These are phyloP conservation scores for Panus rudis DNA, from an alignment of 768 basidiomycete genomes.

Conservation along the genomic window DNA sequence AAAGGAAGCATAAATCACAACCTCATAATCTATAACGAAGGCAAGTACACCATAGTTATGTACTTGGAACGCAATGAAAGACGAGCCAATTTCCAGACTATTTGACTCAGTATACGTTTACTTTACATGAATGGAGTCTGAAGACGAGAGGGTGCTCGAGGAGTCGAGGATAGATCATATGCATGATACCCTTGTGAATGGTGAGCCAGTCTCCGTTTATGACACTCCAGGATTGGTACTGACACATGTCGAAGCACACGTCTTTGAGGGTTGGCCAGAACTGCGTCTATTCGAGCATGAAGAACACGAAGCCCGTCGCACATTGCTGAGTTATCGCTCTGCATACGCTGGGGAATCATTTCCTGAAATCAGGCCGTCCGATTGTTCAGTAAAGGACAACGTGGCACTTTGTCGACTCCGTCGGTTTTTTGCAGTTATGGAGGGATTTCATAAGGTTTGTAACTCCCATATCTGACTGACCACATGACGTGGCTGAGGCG, in stretches of 20 bases:
- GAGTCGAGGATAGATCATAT: not conserved
- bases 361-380: too few relatives aligned
- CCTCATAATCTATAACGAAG: too few relatives aligned
- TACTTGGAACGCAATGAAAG: too few relatives aligned
- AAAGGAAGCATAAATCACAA: too few relatives aligned
- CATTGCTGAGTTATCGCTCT: not conserved
- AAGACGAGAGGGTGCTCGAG: not conserved
- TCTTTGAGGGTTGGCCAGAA: not conserved
- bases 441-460: not conserved
- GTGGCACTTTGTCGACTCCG: not conserved
- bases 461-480: not conserved
- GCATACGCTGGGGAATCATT: too few relatives aligned
- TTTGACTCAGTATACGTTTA: too few relatives aligned
- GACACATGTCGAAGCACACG: not conserved
- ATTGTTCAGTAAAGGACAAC: not conserved
- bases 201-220: not conserved
- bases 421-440: not conserved
- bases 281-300: not conserved
- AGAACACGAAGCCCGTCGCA: not conserved
- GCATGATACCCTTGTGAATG: not conserved
- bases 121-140: constrained; percentile 1
- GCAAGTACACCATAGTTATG: too few relatives aligned
- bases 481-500: not conserved
- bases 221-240: not conserved
- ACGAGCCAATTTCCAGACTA: too few relatives aligned